Percentiles rank a stretch among this genome's conserved stretches.
Conservation (phyloP, 2,329 filamentous ascomycete genomes). For the Cercospora zeae-maydis region DNA sequence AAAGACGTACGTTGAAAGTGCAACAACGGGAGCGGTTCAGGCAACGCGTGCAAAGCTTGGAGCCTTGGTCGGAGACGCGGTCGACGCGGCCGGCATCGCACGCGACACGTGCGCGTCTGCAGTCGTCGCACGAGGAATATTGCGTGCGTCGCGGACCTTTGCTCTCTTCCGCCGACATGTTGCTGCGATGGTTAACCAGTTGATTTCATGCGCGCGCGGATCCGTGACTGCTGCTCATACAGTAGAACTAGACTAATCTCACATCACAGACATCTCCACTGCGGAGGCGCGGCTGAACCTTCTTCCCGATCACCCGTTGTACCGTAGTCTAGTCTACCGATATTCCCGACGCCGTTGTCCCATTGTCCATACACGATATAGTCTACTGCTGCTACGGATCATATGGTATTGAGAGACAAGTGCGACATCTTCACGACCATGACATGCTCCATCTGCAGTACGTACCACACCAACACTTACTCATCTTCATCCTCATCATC, state of each 20-base stretch:
- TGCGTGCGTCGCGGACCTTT: constrained; percentile 1
- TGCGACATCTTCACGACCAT: no score
- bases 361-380: no score
- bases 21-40: not conserved
- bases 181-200: not conserved
- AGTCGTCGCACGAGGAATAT: constrained; percentile 8
- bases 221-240: not conserved
- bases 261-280: no score
- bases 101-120: constrained; percentile 3
- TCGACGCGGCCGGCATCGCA: constrained; percentile 6
- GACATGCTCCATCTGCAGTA: no score
- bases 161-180: not conserved
- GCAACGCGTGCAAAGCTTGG: constrained; percentile 2
- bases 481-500: not conserved
- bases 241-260: no score
- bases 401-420: no score
- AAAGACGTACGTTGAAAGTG: not conserved
- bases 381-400: no score
- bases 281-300: not conserved
- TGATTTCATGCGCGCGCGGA: not conserved
- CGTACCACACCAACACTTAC: not conserved
- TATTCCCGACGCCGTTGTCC: no score
- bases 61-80: not conserved
- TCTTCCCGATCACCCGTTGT: not conserved
- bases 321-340: no score